These are phyloP conservation scores for Nigrospora oryzae DNA, from an alignment of 2,329 filamentous ascomycete species.

Conservation along the genomic window DNA sequence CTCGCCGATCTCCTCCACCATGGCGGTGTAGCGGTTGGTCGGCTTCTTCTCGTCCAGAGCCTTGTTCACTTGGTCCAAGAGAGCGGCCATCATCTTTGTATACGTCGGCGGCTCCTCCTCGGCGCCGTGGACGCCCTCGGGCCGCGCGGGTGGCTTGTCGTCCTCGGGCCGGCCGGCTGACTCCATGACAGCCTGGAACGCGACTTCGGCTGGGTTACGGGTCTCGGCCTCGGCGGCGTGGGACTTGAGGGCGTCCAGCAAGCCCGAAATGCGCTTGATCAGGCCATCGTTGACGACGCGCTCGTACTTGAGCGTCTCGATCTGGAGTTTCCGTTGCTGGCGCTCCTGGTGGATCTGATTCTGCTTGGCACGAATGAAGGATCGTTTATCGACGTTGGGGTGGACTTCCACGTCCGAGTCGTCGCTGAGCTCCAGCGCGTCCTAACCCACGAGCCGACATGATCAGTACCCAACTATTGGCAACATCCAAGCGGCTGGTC, in stretches of 20 bases:
- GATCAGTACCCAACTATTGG: neutral
- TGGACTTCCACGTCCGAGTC: slow-evolving; percentile 98
- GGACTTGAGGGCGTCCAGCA: slow-evolving; percentile 66
- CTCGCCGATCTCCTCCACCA: slow-evolving; percentile 67
- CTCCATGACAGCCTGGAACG: slow-evolving; percentile 86
- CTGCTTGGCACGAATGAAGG: slow-evolving; percentile 97
- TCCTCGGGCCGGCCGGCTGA: slow-evolving; percentile 64
- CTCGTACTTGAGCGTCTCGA: slow-evolving; percentile 88
- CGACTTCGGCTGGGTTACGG: slow-evolving; percentile 66
- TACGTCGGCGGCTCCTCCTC: slow-evolving; percentile 73
- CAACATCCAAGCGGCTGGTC: slow-evolving; percentile 1
- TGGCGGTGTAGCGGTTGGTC: slow-evolving; percentile 61
- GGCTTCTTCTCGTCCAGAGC: slow-evolving; percentile 70
- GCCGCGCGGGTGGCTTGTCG: slow-evolving; percentile 64
- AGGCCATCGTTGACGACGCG: slow-evolving; percentile 88
- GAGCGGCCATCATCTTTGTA: slow-evolving; percentile 95
- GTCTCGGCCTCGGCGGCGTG: slow-evolving; percentile 62
- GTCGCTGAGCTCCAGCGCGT: slow-evolving; percentile 92
- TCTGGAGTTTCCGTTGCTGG: slow-evolving; percentile 75
- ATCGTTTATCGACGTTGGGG: slow-evolving; percentile 96
- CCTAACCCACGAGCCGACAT: slow-evolving; percentile 33
- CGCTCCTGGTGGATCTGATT: slow-evolving; percentile 92
- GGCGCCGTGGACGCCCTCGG: slow-evolving; percentile 70
- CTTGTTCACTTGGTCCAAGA: slow-evolving; percentile 87
- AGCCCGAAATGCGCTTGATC: slow-evolving; percentile 69